Evolutionary conservation across 768 basidiomycete genomes (phyloP), one percentile per base, ranked within the genome.

Genomic region (Phylloporus rhodoxanthus): DNA sequence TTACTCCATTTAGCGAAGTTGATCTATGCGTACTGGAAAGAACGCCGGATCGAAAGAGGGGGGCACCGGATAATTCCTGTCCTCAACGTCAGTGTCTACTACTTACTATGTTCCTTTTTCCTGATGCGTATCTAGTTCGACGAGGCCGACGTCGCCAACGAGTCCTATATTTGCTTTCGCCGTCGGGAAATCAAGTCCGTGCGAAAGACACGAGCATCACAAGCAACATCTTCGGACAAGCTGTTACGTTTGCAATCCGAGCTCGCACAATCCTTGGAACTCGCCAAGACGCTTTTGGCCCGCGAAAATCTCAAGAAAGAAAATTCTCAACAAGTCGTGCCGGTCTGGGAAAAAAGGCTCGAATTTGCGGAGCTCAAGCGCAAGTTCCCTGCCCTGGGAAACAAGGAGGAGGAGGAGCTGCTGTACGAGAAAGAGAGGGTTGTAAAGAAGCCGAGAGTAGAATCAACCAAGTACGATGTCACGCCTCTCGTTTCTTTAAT

Each of bases 91-190:
- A 55, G 87, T 70, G 32, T 32, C 5, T 9, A 11, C 9, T 17
- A 19, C 14, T 17, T 4, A 17, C 1, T 20, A 0, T 4, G 1
- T 14, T 25, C 14, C 11, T 26, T 43, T 40, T 51, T 20, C 38
- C 50, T 56, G 39, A 57, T 13, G 4, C 5, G 20, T 38, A 2
- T 34, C 5, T 36, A 90, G 87, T 85, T 80, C 60, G 93, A 98
- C 65, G 47, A 48, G 30, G 14, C 30, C n/a, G 47, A 48, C 8
- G 32, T 41, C 4, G 6, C 78, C 57, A 91, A 90, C 48, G 93
- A 95, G 59, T 94, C 95, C 0, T 98, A 97, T 55, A 87, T 97
- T 39, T 99, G 96, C 69, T 99, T 99, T 77, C 82, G 96, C 32
- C 79, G 93, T 52, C 85, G 94, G 47, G 95, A 98, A 65, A 85